These are phyloP conservation scores for Raphanus sativus DNA, from an alignment of 345 rosid species.

Conservation along the genomic window DNA sequence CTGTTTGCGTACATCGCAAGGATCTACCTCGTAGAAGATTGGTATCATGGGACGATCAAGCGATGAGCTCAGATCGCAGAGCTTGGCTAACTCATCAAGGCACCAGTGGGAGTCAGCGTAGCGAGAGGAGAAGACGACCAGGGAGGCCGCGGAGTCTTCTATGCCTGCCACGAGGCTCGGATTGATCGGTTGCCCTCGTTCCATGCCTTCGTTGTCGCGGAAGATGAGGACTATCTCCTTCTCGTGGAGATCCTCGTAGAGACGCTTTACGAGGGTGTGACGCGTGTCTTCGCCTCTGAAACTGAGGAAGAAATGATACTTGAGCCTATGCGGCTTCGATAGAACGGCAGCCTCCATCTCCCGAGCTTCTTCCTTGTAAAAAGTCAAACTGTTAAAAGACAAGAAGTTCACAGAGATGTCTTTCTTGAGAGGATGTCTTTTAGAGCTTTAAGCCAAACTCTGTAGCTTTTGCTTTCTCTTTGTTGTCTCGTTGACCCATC, in stretches of 20 bases:
- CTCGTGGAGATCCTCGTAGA: slow-evolving; percentile 14
- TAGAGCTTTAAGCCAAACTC: neutral
- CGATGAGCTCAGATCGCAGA: slow-evolving; percentile 29
- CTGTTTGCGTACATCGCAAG: slow-evolving; percentile 48
- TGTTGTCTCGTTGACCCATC: neutral
- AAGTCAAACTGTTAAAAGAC: neutral
- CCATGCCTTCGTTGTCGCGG: slow-evolving; percentile 32
- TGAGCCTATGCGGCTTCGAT: slow-evolving; percentile 30
- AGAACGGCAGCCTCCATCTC: slow-evolving; percentile 17
- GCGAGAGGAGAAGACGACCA: slow-evolving; percentile 41
- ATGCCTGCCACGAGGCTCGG: slow-evolving; percentile 43
- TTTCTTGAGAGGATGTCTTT: neutral
- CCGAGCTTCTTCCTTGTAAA: neutral
- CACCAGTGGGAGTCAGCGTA: slow-evolving; percentile 56
- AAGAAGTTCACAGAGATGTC: neutral
- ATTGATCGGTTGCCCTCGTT: slow-evolving; percentile 44
- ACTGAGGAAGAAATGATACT: slow-evolving; percentile 54
- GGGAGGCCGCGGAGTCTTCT: slow-evolving; percentile 52
- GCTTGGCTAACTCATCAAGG: slow-evolving; percentile 48
- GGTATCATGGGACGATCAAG: slow-evolving; percentile 42
- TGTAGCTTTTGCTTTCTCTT: neutral
- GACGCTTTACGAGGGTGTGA: slow-evolving; percentile 18
- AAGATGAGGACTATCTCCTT: slow-evolving; percentile 36
- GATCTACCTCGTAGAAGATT: slow-evolving; percentile 49
- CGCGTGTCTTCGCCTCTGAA: slow-evolving; percentile 63